These are phyloP conservation scores for Kitagawia praeruptora DNA, from an alignment of 129 eudicot species.

Conservation along the genomic window DNA sequence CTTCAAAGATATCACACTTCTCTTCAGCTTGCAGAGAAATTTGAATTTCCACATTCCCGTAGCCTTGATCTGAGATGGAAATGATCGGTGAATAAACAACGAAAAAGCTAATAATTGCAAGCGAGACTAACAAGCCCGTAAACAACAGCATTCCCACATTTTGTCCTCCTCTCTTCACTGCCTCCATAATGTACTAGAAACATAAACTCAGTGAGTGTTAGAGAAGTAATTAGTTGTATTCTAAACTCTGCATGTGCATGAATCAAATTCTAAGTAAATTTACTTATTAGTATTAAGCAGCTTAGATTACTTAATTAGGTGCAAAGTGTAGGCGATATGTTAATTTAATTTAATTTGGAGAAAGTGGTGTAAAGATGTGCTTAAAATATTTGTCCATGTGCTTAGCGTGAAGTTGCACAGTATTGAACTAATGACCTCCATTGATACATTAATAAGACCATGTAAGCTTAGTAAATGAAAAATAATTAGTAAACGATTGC, in stretches of 20 bases:
- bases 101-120: neutral
- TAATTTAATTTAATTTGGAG: no score
- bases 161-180: neutral
- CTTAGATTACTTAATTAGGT: neutral
- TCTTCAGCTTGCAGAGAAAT: neutral
- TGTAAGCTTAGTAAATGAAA: no score
- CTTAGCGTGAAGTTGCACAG: no score
- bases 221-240: neutral
- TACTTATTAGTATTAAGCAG: neutral
- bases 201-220: no score
- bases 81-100: neutral
- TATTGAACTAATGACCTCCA: no score
- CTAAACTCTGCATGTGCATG: constrained; percentile 3
- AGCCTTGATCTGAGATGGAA: neutral
- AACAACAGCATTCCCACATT: neutral
- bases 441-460: no score
- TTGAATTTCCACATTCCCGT: neutral
- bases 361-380: no score
- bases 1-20: neutral
- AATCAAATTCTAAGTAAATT: neutral
- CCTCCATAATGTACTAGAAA: neutral
- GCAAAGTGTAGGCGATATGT: neutral
- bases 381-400: no score
- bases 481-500: neutral
- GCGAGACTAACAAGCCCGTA: neutral